Evolutionary conservation across 148 eudicot genomes (phyloP), one percentile per base, ranked within the genome.

Genomic region (Vaccinium myrtillus): DNA sequence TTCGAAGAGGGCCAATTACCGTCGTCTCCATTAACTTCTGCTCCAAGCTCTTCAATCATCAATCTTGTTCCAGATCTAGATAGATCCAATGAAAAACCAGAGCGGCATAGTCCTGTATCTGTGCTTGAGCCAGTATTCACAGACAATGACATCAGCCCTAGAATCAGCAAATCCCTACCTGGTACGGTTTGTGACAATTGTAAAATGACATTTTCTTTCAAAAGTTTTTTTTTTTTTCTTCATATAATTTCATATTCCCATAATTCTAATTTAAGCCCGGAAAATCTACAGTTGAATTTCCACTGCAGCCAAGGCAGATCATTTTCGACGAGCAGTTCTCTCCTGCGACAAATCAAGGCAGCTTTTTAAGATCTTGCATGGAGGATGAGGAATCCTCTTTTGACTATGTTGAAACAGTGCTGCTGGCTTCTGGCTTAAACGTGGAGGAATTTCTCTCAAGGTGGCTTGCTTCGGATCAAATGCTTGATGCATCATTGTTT

Each of bases 91-190:
- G 93, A 90, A 82, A 90, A 88, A 86, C 84, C 91, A 80, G 95
- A 90, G 86, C 89, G 87, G 54, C 95, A 95, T 36, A 97, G 99
- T 88, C 99, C 99, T 36, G 81, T 93, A 55, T 97, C 99, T 58
- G 98, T 95, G 82, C 98, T 95, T 61, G 99, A 97, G 79, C 95
- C 94, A 51, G 51, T 90, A 27, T 97, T 90, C 81, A 83, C 88
- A 56, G 98, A 93, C 54, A 92, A 93, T 81, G 95, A 94, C 32
- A 87, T 93, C 83, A 94, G 94, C 84, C 98, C 96, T 84, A 85
- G 92, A 76, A 84, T 88, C 87, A 78, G 85, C 76, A 91, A 86
- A 73, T 82, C 78, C 51, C 89, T 58, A 49, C 84, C 87, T 54
- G 98, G 98, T 97, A 89, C 13, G 21, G 86, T 63, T 61, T 61